Percentiles rank a stretch among this genome's conserved stretches.
phyloP scores from a whole-genome alignment of 768 basidiomycete species.

The Boletus rubropictus region DNA sequence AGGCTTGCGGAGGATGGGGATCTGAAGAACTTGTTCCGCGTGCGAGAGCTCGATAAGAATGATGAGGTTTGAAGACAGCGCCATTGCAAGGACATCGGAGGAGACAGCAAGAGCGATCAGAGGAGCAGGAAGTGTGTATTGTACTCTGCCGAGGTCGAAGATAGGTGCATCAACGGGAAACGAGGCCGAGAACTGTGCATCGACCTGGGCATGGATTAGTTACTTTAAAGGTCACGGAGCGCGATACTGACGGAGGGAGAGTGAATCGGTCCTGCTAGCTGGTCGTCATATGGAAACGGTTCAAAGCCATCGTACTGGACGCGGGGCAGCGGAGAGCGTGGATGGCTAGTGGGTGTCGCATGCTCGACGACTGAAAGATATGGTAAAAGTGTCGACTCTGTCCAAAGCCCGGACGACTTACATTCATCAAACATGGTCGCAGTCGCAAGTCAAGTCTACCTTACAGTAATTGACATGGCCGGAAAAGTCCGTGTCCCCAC shows the following conservation, averaged over 20 bases:
- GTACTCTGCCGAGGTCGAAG: constrained; percentile 84
- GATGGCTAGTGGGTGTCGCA: constrained; percentile 45
- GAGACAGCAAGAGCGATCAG: constrained; percentile 77
- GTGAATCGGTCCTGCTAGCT: constrained; percentile 42
- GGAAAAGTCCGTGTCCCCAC: too few relatives aligned
- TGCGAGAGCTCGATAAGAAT: constrained; percentile 87
- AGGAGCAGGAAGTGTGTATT: constrained; percentile 83
- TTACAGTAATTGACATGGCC: constrained; percentile 3
- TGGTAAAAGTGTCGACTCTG: neutral
- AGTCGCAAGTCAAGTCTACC: constrained; percentile 2
- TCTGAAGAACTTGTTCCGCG: constrained; percentile 78
- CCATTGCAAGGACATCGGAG: constrained; percentile 86
- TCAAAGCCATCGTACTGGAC: constrained; percentile 90
- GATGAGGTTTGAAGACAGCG: constrained; percentile 64
- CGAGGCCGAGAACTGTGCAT: constrained; percentile 19
- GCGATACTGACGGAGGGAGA: constrained; percentile 17
- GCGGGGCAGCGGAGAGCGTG: constrained; percentile 42
- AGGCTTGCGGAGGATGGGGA: constrained; percentile 69
- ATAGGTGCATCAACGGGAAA: constrained; percentile 47
- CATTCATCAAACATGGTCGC: constrained; percentile 62
- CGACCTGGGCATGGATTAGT: constrained; percentile 26
- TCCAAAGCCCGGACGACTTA: constrained; percentile 29
- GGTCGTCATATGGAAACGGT: constrained; percentile 52
- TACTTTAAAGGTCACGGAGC: neutral
- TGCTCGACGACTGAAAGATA: constrained; percentile 75